Evolutionary conservation across 2,329 filamentous ascomycete species (phyloP).

Genomic region (Aureobasidium lini): DNA sequence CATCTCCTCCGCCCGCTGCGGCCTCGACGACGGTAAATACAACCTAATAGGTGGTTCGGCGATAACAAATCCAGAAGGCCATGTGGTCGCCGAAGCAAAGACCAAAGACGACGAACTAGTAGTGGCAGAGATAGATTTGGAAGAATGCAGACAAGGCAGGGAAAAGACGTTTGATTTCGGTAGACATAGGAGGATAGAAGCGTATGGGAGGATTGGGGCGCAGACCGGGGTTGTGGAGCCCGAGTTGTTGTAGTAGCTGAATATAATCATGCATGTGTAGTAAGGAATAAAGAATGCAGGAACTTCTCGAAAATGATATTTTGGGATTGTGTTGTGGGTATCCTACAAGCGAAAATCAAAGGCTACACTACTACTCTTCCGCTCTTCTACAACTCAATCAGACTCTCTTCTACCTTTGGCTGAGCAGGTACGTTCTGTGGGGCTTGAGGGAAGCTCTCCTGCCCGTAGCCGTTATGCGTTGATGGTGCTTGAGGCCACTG

Average conservation of each 20-base stretch:
- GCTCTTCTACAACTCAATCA: conserved; percentile 27
- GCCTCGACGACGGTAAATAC: conserved; percentile 44
- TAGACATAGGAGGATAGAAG: conserved; percentile 38
- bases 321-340: not conserved
- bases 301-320: too few relatives aligned
- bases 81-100: conserved; percentile 43
- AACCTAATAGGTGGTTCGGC: conserved; percentile 43
- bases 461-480: conserved; percentile 26
- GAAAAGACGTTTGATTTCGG: conserved; percentile 41
- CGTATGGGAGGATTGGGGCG: conserved; percentile 34
- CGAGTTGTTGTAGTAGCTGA: conserved; percentile 20
- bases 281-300: too few relatives aligned
- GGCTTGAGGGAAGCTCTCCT: conserved; percentile 27
- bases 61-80: conserved; percentile 43
- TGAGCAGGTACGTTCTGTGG: conserved; percentile 26
- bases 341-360: not conserved
- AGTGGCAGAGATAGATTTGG: conserved; percentile 44
- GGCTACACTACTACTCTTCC: not conserved
- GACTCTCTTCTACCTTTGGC: conserved; percentile 25
- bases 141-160: conserved; percentile 41
- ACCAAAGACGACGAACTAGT: conserved; percentile 45
- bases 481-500: conserved; percentile 29
- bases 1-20: conserved; percentile 43
- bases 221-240: conserved; percentile 37
- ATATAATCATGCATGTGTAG: too few relatives aligned